Evolutionary conservation across 345 rosid genomes (phyloP).

Genomic region (Angophora floribunda): DNA sequence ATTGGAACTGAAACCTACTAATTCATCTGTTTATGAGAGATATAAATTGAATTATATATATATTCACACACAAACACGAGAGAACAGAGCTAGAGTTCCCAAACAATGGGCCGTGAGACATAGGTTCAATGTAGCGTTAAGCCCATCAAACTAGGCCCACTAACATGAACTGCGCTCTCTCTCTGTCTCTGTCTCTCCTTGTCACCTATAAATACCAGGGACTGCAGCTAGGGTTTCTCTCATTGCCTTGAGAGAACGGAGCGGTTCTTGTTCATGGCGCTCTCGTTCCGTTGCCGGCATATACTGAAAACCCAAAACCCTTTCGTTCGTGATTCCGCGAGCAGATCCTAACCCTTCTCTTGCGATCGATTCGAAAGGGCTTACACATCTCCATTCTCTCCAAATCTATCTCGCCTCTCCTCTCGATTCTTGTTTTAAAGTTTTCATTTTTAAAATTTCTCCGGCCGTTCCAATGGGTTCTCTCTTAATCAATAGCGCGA

Average conservation of each 20-base stretch:
- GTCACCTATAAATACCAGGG: neutral
- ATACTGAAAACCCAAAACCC: neutral
- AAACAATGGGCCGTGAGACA: neutral
- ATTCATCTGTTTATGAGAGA: neutral
- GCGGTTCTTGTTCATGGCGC: neutral
- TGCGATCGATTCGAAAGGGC: neutral
- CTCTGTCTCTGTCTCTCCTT: neutral
- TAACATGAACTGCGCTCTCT: neutral
- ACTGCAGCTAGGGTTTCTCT: neutral
- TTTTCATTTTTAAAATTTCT: neutral
- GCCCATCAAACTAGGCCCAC: neutral
- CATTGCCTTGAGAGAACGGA: neutral
- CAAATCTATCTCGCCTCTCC: neutral
- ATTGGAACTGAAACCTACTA: neutral
- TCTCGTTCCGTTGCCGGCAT: neutral
- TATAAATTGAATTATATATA: neutral
- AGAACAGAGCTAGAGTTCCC: neutral
- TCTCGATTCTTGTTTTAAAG: neutral
- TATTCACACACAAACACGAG: neutral
- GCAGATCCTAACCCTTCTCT: neutral
- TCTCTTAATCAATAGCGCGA: neutral
- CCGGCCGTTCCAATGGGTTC: conserved; percentile 1
- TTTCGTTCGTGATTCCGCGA: neutral
- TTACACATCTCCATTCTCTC: neutral
- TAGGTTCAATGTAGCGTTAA: neutral